Percentiles rank a stretch among this genome's conserved stretches.
phyloP scores from a whole-genome alignment of 192 early-diverging fungal species.

The Backusella macrospora region DNA sequence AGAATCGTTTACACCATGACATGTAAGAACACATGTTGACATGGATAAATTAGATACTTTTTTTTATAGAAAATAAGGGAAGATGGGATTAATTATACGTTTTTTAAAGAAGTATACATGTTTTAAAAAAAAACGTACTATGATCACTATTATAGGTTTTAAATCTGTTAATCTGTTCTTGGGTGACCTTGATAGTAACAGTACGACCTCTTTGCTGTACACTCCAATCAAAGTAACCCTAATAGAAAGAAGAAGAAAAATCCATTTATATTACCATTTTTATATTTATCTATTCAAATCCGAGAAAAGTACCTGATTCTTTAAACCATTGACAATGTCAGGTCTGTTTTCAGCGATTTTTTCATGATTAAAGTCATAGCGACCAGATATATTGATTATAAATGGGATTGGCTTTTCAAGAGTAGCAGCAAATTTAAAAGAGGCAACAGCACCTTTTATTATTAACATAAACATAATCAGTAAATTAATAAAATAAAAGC shows the following conservation, averaged over 20 bases:
- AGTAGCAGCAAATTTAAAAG: neutral
- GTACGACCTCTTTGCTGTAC: constrained; percentile 24
- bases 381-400: constrained; percentile 16
- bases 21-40: constrained; percentile 51
- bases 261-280: no score
- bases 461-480: neutral
- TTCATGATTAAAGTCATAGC: constrained; percentile 8
- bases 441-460: neutral
- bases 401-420: neutral
- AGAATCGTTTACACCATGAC: constrained; percentile 53
- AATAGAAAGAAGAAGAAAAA: no score
- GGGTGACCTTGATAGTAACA: constrained; percentile 25
- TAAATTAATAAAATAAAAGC: neutral
- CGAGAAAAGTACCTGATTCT: neutral
- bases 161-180: constrained; percentile 33
- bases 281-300: neutral
- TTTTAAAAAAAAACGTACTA: constrained; percentile 8
- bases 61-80: neutral
- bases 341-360: neutral
- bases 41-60: constrained; percentile 49
- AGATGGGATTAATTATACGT: neutral
- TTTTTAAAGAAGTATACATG: neutral
- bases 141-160: constrained; percentile 25
- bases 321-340: neutral
- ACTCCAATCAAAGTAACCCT: constrained; percentile 39